Evolutionary conservation across 345 rosid genomes (phyloP), one percentile per base, ranked within the genome.

Genomic region (Euclidium syriacum): DNA sequence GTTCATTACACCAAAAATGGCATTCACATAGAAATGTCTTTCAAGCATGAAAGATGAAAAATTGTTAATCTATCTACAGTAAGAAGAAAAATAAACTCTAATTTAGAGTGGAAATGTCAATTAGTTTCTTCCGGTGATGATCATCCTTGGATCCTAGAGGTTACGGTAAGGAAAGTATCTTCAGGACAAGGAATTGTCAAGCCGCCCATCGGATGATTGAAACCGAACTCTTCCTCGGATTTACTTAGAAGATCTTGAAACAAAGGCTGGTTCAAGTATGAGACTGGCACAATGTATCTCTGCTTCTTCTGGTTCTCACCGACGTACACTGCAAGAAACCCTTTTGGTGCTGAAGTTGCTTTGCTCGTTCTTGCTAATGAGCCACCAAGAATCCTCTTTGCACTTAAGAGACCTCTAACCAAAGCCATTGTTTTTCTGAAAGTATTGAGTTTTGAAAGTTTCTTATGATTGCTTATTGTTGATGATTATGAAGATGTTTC

Each of bases 141-240:
- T 32, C 56, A 32, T 36, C 66, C 15, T 26, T 34, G 35, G n/a
- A 78, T 44, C 33, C 59, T 20, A 11, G 75, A 77, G 53, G 72
- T 76, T 34, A 79, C 47, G 6, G 62, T 33, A 15, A 73, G 1
- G 66, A 80, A 85, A 2, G 58, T 58, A 6, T 82, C 76, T 68
- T 78, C 78, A 3, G 64, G 43, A 55, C 85, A 80, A 8, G 82
- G 87, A 52, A 85, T 69, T 8, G 72, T 82, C 15, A 82, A 58
- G 20, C 79, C 81, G 0, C 82, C 84, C 67, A 52, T 80, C 10
- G 80, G 80, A 74, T 78, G 82, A 44, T 79, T 57, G 16, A 62
- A 75, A 2, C 84, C 79, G 4, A 69, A 75, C 53, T 80, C 84
- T 53, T 82, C 80, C 38, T 77, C 91, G 0, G 79, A 70, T 59